phyloP scores from a whole-genome alignment of 2,329 filamentous ascomycete species.

The Volutella citrinella region DNA sequence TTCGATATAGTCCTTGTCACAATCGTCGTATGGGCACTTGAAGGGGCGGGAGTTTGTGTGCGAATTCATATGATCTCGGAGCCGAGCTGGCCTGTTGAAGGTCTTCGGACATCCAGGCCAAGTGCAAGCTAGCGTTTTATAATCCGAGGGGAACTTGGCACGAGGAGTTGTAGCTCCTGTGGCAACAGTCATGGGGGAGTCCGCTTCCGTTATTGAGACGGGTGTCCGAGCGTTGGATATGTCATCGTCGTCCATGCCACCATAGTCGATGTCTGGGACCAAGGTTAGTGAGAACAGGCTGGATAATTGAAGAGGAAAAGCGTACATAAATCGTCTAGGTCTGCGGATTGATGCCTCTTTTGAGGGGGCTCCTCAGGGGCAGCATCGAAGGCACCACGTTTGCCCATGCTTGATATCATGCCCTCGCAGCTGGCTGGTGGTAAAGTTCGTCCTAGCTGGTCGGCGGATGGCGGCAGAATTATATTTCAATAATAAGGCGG shows the following conservation, averaged over 20 bases:
- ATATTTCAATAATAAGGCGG: conserved; percentile 34
- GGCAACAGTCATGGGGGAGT: conserved; percentile 28
- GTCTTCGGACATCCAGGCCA: conserved; percentile 73
- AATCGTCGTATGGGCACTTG: conserved; percentile 65
- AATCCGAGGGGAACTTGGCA: conserved; percentile 62
- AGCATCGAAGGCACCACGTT: conserved; percentile 27
- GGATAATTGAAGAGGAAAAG: background rate
- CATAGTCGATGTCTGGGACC: conserved; percentile 26
- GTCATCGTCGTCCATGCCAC: conserved; percentile 34
- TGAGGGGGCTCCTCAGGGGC: conserved; percentile 20
- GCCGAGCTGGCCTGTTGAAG: conserved; percentile 81
- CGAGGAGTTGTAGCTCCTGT: conserved; percentile 39
- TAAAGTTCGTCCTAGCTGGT: conserved; percentile 9
- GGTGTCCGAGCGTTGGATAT: conserved; percentile 30
- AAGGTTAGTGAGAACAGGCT: conserved; percentile 9
- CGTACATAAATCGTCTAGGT: conserved; percentile 22
- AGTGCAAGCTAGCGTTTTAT: conserved; percentile 75
- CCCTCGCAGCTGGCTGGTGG: conserved; percentile 5
- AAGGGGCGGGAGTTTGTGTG: conserved; percentile 85
- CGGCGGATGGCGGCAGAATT: conserved; percentile 31
- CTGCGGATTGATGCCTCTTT: conserved; percentile 24
- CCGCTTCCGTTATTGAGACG: conserved; percentile 28
- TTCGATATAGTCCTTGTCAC: conserved; percentile 81
- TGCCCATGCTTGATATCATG: conserved; percentile 30
- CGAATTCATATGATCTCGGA: conserved; percentile 76